Evolutionary conservation across 129 eudicot genomes (phyloP), one percentile per base, ranked within the genome.

Genomic region (Flaveria bidentis): DNA sequence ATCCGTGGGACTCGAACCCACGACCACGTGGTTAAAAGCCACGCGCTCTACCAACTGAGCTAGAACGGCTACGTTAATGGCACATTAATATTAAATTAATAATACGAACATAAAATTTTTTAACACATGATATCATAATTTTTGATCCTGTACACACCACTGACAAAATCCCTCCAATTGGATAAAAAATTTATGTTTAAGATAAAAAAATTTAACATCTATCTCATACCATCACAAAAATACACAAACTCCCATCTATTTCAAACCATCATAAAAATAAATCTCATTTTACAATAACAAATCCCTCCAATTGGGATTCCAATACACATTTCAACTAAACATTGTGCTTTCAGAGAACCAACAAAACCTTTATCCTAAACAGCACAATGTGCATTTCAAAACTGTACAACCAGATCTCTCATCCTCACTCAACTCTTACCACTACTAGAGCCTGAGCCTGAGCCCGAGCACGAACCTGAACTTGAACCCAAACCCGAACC

Each of bases 1-100:
- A 71, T 71, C 85, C 85, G 96, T 92, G 97, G 97, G 96, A 81
- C 86, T 92, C 96, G 96, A 92, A 92, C 97, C 93, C 91, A 92
- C 96, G 97, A 89, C 97, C 96, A 92, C 97, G 89, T 89, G 97
- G 91, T 89, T 92, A 92, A 92, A 92, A 92, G 97, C 92, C 97
- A 92, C 87, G 96, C 97, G 97, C 97, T 92, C 92, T 92, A 92
- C 97, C 96, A 77, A 84, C 90, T 88, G 90, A 86, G 93, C 90
- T 84, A 88, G 85, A 82, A 76, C 81, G 85, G 85, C 85, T 61
- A 0, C n/a, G 5, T 13, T 49, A 14, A 10, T 45, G 0, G 1
- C 3, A 0, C 0, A 1, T 45, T 55, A 6, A 52, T 52, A n/a
- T n/a, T 52, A 16, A 33, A 33, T 3, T 33, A 33, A 3, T 33